Conservation (phyloP, 2,329 filamentous ascomycete species). For the Nigrospora oryzae region DNA sequence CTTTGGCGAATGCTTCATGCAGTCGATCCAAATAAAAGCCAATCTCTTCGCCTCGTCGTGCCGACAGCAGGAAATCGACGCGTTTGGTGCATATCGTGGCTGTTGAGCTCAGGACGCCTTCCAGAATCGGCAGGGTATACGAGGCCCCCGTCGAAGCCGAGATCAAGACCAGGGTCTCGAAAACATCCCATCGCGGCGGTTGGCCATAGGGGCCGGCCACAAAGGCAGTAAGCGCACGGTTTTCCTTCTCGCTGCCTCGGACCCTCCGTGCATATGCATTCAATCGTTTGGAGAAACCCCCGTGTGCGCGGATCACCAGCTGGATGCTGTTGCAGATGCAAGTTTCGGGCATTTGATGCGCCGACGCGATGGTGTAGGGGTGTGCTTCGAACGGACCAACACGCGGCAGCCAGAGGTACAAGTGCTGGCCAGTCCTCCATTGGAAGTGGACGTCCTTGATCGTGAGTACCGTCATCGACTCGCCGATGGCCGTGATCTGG, state of each 20-base stretch:
- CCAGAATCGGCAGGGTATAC: conserved; percentile 51
- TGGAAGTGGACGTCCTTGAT: conserved; percentile 51
- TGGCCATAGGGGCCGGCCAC: conserved; percentile 48
- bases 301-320: conserved; percentile 46
- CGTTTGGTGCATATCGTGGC: conserved; percentile 38
- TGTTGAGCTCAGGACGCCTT: conserved; percentile 37
- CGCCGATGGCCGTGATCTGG: conserved; percentile 36
- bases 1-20: conserved; percentile 32
- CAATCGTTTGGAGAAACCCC: conserved; percentile 47
- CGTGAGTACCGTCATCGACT: conserved; percentile 46
- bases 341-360: conserved; percentile 38
- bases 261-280: conserved; percentile 34
- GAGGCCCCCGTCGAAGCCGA: conserved; percentile 57
- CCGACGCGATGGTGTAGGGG: conserved; percentile 53
- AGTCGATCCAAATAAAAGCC: conserved; percentile 45
- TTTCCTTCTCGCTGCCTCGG: conserved; percentile 12
- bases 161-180: conserved; percentile 51
- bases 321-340: conserved; percentile 53
- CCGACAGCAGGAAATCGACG: conserved; percentile 44
- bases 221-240: conserved; percentile 33
- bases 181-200: conserved; percentile 47
- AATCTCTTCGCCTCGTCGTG: conserved; percentile 43
- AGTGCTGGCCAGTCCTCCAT: conserved; percentile 51
- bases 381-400: conserved; percentile 48
- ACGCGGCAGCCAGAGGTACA: conserved; percentile 52